These are phyloP conservation scores for Linnemannia hyalina DNA, from an alignment of 192 early-diverging fungal species.

Conservation along the genomic window DNA sequence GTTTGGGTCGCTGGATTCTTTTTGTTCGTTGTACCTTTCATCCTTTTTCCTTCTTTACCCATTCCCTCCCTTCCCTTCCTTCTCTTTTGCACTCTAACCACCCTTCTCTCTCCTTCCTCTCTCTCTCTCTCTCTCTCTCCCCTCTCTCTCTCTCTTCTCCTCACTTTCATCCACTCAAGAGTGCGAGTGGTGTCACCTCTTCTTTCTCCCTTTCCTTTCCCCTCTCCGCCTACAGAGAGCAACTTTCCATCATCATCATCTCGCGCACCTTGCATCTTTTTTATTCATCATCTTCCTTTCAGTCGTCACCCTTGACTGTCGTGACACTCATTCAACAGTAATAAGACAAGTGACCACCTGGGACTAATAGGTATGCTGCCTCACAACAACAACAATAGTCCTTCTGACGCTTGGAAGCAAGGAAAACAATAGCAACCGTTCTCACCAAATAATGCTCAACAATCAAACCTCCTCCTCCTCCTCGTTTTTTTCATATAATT, in stretches of 20 bases:
- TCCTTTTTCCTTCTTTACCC: constrained; percentile 5
- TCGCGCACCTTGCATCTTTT: background rate
- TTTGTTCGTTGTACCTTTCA: background rate
- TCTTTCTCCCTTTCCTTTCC: background rate
- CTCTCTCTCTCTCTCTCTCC: background rate
- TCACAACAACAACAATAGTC: too few species aligned
- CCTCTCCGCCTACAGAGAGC: background rate
- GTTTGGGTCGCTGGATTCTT: background rate
- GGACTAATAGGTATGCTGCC: background rate
- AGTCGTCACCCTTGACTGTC: background rate
- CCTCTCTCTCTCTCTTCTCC: too few species aligned
- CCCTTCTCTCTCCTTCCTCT: background rate
- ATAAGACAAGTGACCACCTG: background rate
- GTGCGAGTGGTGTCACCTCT: background rate
- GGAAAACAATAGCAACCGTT: too few species aligned
- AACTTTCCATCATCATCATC: background rate
- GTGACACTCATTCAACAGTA: background rate
- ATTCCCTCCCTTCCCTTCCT: background rate
- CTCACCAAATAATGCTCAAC: too few species aligned
- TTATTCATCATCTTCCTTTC: background rate
- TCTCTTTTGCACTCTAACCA: background rate
- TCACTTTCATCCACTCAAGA: background rate
- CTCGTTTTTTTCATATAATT: too few species aligned
- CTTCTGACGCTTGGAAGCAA: too few species aligned
- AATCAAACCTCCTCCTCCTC: too few species aligned